phyloP scores from a whole-genome alignment of 306 rosid genomes.

The Styphnolobium japonicum region DNA sequence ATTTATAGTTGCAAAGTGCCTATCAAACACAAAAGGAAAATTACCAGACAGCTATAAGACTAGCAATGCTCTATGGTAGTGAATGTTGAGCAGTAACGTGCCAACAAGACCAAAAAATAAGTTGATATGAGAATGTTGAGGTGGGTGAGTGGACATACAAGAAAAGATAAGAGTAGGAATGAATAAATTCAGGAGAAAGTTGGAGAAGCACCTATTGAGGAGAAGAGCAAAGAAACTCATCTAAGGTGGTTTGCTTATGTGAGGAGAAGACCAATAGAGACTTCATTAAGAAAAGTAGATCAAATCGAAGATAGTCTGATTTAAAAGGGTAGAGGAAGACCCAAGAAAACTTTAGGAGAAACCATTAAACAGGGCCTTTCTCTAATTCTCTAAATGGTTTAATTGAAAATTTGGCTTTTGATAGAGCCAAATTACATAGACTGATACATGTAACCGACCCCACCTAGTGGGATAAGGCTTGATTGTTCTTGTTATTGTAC shows the following conservation, averaged over 20 bases:
- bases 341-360: no score
- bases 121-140: not conserved
- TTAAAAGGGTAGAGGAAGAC: no score
- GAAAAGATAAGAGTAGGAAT: not conserved
- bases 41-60: not conserved
- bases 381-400: not conserved
- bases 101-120: not conserved
- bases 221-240: not conserved
- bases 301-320: no score
- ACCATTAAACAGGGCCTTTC: not conserved
- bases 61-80: not conserved
- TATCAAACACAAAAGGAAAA: no score
- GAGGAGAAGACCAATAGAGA: not conserved
- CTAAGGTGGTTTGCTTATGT: not conserved
- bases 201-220: not conserved
- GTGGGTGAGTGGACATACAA: not conserved
- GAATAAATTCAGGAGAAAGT: not conserved
- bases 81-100: not conserved
- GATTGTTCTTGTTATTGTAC: no score
- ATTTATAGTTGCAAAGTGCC: not conserved
- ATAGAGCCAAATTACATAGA: no score
- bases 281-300: no score
- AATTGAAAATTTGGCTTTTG: no score
- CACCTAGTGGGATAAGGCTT: not conserved
- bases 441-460: no score